A percentile compares a stretch with the other conserved stretches of the same genome.
phyloP scores from a whole-genome alignment of 2,329 filamentous ascomycete genomes.

The Aureobasidium sp. region DNA sequence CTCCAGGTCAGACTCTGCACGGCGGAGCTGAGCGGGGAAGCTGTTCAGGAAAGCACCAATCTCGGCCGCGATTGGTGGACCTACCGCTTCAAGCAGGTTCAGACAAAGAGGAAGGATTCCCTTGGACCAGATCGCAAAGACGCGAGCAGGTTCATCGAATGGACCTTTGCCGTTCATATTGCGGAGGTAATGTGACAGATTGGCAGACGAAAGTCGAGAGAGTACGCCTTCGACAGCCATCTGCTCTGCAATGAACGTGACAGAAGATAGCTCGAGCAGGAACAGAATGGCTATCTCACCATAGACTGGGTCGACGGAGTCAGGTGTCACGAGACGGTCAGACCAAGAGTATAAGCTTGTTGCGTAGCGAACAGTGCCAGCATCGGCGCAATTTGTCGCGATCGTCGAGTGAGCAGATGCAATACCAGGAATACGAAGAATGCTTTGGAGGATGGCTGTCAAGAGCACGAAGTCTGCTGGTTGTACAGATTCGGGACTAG shows the following conservation, averaged over 20 bases:
- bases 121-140: slow-evolving; percentile 85
- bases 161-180: slow-evolving; percentile 63
- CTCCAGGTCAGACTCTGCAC: slow-evolving; percentile 68
- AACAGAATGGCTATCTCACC: slow-evolving; percentile 88
- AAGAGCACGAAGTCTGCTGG: slow-evolving; percentile 81
- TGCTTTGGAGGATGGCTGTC: slow-evolving; percentile 80
- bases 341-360: slow-evolving; percentile 90
- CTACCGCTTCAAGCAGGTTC: slow-evolving; percentile 77
- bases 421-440: slow-evolving; percentile 71
- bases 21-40: slow-evolving; percentile 70
- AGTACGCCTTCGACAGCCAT: slow-evolving; percentile 83
- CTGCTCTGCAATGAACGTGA: slow-evolving; percentile 77
- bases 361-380: slow-evolving; percentile 69
- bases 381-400: slow-evolving; percentile 46
- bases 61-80: slow-evolving; percentile 74
- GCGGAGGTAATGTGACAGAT: slow-evolving; percentile 69
- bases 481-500: slow-evolving; percentile 29
- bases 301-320: slow-evolving; percentile 76
- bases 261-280: slow-evolving; percentile 75
- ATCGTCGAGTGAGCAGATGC: slow-evolving; percentile 50
- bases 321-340: slow-evolving; percentile 67
- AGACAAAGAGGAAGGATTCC: slow-evolving; percentile 82
- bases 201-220: slow-evolving; percentile 70
- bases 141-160: slow-evolving; percentile 66
- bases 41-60: slow-evolving; percentile 82